These are phyloP conservation scores for Magnolia officinalis DNA, from an alignment of 164 flowering plant genomes.

Conservation along the genomic window DNA sequence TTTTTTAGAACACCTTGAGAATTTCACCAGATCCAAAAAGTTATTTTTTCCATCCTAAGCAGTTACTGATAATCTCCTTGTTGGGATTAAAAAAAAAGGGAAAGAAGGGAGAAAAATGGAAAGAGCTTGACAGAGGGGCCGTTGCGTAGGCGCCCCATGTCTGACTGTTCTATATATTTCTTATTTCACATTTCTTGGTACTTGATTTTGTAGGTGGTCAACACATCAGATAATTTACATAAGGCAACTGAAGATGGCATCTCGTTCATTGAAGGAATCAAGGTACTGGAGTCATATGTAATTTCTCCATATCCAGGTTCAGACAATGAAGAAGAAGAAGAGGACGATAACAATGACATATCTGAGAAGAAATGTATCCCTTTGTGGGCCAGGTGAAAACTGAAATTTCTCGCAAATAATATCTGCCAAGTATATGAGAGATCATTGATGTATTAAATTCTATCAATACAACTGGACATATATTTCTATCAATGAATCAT, in stretches of 20 bases:
- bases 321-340: constrained; percentile 86
- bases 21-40: not conserved
- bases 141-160: not conserved
- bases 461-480: not conserved
- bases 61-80: not conserved
- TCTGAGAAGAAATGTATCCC: constrained; percentile 59
- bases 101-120: too few species aligned
- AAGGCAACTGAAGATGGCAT: constrained; percentile 17
- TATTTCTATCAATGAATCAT: not conserved
- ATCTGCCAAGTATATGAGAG: not conserved
- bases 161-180: too few species aligned
- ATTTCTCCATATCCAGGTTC: constrained; percentile 85
- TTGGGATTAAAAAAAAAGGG: too few species aligned
- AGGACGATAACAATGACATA: constrained; percentile 51
- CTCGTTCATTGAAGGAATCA: constrained; percentile 12
- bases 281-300: constrained; percentile 58
- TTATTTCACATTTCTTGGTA: not conserved
- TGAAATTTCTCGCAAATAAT: not conserved
- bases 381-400: constrained; percentile 76
- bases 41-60: not conserved
- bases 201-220: constrained; percentile 29
- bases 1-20: too few species aligned
- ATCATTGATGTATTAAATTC: not conserved
- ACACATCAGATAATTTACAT: constrained; percentile 8
- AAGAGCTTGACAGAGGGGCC: too few species aligned